Percentiles rank a stretch among this genome's conserved stretches.
Evolutionary conservation across 495 filamentous ascomycete species (phyloP).

Genomic region (Penicillium desertorum): DNA sequence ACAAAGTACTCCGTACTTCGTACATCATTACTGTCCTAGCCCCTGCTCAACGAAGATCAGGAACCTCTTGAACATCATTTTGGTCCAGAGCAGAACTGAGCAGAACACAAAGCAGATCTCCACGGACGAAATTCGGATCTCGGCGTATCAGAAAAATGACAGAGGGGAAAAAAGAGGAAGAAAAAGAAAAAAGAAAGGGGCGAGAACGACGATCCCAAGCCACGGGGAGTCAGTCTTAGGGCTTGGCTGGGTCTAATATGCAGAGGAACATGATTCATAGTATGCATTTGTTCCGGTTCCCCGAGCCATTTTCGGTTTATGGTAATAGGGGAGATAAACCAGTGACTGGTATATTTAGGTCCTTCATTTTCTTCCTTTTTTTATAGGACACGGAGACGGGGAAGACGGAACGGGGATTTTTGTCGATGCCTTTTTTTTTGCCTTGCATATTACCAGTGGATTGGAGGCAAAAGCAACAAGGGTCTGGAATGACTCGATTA

Average conservation of each 20-base stretch:
- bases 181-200: constrained; percentile 8
- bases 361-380: background rate
- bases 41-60: constrained; percentile 17
- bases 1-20: background rate
- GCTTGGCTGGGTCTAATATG: constrained; percentile 17
- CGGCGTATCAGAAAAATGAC: constrained; percentile 14
- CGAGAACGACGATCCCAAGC: constrained; percentile 24
- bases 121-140: constrained; percentile 19
- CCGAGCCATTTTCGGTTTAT: constrained; percentile 1
- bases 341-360: background rate
- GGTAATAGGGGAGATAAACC: background rate
- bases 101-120: constrained; percentile 11
- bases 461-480: background rate
- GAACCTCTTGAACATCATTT: background rate
- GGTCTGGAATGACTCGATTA: background rate
- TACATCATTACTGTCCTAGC: background rate
- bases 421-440: background rate
- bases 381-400: no score
- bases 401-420: background rate
- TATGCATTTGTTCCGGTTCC: constrained; percentile 4
- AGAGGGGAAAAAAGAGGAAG: background rate
- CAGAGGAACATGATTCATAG: constrained; percentile 14
- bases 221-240: constrained; percentile 14
- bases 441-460: background rate
- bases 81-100: background rate